Base-by-base conservation (phyloP, 495 filamentous ascomycete genomes). In the Xylaria curta region DNA sequence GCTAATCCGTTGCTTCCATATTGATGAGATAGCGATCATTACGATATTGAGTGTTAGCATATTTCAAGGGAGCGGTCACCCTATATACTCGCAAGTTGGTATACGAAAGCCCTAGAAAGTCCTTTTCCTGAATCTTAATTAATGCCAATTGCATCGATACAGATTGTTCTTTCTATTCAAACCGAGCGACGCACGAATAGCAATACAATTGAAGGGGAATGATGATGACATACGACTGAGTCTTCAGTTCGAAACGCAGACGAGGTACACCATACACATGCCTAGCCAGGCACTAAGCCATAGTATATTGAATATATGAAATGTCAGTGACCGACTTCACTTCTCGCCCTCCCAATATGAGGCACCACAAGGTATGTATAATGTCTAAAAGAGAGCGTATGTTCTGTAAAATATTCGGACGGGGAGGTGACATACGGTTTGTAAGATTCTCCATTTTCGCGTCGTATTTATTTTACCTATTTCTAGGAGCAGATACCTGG, bases 101-200 rank as follows among this genome's bases (percentile, higher is more conserved):
- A 59, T 2, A 68, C 17, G 2, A 59, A 17, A n/a, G 13, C 10
- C 28, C 66, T 53, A 12, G 51, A 53, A 21, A 68, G 36, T 59
- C 66, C 38, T 68, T 68, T 44, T 68, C 66, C 24, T 68, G 51
- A 0, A 33, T 68, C 13, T 44, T 68, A 53, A 15, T 68, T 68
- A 24, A 68, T 68, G 33, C 66, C 44, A 21, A 59, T 1, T 46
- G 66, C 40, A 42, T 68, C 66, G 53, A 68, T 68, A 53, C 66
- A 68, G 24, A 68, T 28, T 19, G 26, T 59, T 21, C 66, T 53
- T 5, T 68, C 51, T 58, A 17, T 58, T 53, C 53, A 68, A 5
- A 68, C 38, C 2, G 66, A 68, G 7, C 66, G 66, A 28, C 66
- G 66, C 38, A 53, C 51, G n/a, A 68, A 24, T 24, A 68, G 51